A percentile compares a stretch with the other conserved stretches of the same genome.
These are phyloP conservation scores for Hydnomerulius pinastri DNA, from an alignment of 768 basidiomycete genomes.

Conservation along the genomic window DNA sequence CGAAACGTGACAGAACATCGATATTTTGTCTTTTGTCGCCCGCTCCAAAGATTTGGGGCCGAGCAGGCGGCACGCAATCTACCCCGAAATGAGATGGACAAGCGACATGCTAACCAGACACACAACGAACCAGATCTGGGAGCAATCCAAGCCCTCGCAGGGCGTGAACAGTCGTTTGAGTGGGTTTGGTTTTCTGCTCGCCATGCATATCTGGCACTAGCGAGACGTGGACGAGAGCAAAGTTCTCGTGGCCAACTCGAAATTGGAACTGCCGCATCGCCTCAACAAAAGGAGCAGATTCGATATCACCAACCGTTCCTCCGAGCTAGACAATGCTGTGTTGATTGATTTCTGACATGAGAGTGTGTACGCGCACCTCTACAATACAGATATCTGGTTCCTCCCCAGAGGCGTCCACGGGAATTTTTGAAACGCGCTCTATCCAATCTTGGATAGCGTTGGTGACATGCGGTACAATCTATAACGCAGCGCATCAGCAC, in stretches of 20 bases:
- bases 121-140: slow-evolving; percentile 77
- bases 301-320: slow-evolving; percentile 98
- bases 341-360: not conserved
- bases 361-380: slow-evolving; percentile 59
- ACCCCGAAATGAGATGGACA: not conserved
- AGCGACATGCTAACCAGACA: not conserved
- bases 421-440: slow-evolving; percentile 89
- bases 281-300: slow-evolving; percentile 96
- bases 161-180: slow-evolving; percentile 94
- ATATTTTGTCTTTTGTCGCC: slow-evolving; percentile 92
- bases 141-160: slow-evolving; percentile 89
- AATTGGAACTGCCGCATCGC: slow-evolving; percentile 99
- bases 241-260: slow-evolving; percentile 94
- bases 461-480: slow-evolving; percentile 96
- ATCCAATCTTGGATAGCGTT: slow-evolving; percentile 99
- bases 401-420: slow-evolving; percentile 91
- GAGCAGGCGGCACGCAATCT: slow-evolving; percentile 93
- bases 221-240: slow-evolving; percentile 94
- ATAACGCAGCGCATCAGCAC: slow-evolving; percentile 11
- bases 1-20: slow-evolving; percentile 98
- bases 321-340: slow-evolving; percentile 65
- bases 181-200: slow-evolving; percentile 99
- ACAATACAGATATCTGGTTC: slow-evolving; percentile 97
- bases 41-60: slow-evolving; percentile 79
- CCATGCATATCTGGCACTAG: slow-evolving; percentile 99